Evolutionary conservation across 352 stramenopile genomes (phyloP).

Genomic region (Halophytophthora polymorphica): DNA sequence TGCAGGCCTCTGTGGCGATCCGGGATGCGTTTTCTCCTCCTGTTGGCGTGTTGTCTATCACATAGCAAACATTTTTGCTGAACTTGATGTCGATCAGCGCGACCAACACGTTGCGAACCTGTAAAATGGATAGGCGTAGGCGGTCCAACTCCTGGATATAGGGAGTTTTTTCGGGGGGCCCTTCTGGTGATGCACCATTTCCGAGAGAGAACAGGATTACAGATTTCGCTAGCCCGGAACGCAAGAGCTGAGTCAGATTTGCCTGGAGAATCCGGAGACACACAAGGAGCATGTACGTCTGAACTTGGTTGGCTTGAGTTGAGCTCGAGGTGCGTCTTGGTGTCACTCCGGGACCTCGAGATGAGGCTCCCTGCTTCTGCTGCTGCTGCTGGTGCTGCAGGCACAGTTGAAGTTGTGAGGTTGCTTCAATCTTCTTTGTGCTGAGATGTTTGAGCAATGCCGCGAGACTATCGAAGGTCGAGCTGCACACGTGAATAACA

Average conservation of each 20-base stretch:
- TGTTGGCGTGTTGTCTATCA: constrained; percentile 13
- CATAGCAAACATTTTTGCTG: constrained; percentile 14
- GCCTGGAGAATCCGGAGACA: constrained; percentile 71
- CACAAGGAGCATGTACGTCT: constrained; percentile 64
- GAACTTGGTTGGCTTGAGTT: constrained; percentile 17
- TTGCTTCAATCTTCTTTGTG: constrained; percentile 28
- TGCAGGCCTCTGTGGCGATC: constrained; percentile 44
- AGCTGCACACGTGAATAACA: constrained; percentile 39
- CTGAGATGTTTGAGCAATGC: constrained; percentile 41
- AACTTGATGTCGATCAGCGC: constrained; percentile 34
- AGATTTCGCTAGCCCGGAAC: constrained; percentile 44
- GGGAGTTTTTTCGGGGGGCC: background rate
- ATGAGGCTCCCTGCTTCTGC: background rate
- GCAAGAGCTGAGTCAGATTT: constrained; percentile 70
- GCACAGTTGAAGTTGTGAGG: constrained; percentile 10
- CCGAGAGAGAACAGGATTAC: constrained; percentile 23
- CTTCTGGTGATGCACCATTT: constrained; percentile 1
- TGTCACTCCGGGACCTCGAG: background rate
- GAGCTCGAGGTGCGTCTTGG: constrained; percentile 2
- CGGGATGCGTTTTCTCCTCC: constrained; percentile 18
- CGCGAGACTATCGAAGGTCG: constrained; percentile 43
- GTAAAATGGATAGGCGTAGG: constrained; percentile 18
- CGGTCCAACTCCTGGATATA: constrained; percentile 19
- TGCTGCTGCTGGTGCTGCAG: background rate
- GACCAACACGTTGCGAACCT: constrained; percentile 31